Base-by-base conservation (phyloP, 1,284 basidiomycete genomes). In the Trametes pubescens region DNA sequence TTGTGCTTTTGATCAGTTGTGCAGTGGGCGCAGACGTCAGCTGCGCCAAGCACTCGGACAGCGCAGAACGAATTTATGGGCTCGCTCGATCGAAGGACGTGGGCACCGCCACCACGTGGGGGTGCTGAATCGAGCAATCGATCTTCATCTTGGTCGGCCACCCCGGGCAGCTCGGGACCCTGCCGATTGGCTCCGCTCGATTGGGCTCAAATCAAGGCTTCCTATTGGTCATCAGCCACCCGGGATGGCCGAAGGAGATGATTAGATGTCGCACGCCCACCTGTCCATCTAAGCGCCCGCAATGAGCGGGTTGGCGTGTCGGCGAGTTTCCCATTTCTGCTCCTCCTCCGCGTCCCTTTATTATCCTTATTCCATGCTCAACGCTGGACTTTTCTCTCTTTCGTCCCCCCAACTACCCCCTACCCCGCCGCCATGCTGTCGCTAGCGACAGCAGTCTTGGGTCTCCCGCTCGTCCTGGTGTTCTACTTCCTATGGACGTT, bases 401-500 rank as follows among this genome's bases (percentile, higher is more conserved):
- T 63, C 62, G 1, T 43, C 14, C 40, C 1, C 14, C 18, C 40
- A 2, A 57, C 67, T 61, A 40, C 65, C 32, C 16, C 46, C n/a
- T 16, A 21, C 18, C 34, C 37, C 32, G 60, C 65, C 57, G 65
- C 47, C 59, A 53, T 54, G 40, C 57, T 40, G 55, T 58, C 54
- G 53, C 51, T 56, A 35, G 57, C 57, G 54, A 51, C 53, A 44
- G 29, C 29, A 6, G n/a, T 56, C 40, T 52, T 53, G 47, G 51
- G 51, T n/a, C 48, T 58, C 26, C 47, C 59, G 18, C 40, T 54
- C 40, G 57, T 57, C 24, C 40, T 64, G 52, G 51, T 59, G 29
- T 35, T 75, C 61, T 75, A 75, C 67, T 65, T 76, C 54, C 67
- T 79, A 51, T 73, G 67, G 64, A 73, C 75, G 24, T 78, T 82